Base-by-base conservation (phyloP, 306 rosid genomes). In the Fragaria nilgerrensis region DNA sequence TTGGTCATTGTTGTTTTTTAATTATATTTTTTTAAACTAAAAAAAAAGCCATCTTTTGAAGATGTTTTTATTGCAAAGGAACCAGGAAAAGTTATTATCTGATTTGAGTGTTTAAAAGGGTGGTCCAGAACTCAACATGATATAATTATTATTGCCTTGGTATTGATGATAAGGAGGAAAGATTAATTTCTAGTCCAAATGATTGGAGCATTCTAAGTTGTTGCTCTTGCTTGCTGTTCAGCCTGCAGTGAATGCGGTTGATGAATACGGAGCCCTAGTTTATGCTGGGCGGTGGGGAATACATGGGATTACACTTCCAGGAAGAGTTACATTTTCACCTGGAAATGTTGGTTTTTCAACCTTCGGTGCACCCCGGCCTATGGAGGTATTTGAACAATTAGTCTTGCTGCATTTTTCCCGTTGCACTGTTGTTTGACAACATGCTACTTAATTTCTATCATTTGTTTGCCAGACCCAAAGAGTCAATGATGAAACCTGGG, bases 211-310 rank as follows among this genome's bases (percentile, higher is more conserved):
- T 39, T 22, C 47, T 41, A 55, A 73, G 41, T 10, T 48, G 55
- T 34, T 41, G 3, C 23, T 71, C 67, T 64, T 72, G 53, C 53
- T 77, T 53, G 59, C 47, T 83, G 44, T 83, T 77, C 88, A 94
- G 98, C 95, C 97, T 82, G 48, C 84, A 62, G 96, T 94, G 73
- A 82, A 83, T 77, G 92, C 90, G 36, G 84, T 90, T 75, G 98
- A 94, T 86, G 98, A 94, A 86, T 88, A 90, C 61, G 98, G 97
- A 79, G 96, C 98, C 77, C 84, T 94, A 64, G 80, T 92, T 66
- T 90, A 92, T 82, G 93, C 96, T 52, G 98, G 98, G 77, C 81
- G 97, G 58, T 94, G 97, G 98, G 98, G 95, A 84, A 83, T 94
- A 72, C 89, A 94, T 72, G 98, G 98, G 70, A 70, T 83, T 77